These are phyloP conservation scores for Malus hybrid DNA, from an alignment of 331 rosid genomes.

Conservation along the genomic window DNA sequence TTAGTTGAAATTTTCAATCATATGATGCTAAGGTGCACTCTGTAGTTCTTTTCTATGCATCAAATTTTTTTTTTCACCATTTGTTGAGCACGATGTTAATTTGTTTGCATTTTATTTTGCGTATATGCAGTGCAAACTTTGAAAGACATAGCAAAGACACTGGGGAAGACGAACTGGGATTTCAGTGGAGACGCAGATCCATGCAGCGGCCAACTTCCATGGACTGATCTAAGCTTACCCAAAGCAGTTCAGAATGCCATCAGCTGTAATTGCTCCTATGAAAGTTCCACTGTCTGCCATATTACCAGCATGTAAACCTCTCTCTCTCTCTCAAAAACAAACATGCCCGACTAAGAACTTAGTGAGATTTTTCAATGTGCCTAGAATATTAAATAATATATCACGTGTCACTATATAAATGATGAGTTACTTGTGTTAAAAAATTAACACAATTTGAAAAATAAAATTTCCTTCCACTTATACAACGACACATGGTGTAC, in stretches of 20 bases:
- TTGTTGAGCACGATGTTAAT: no score
- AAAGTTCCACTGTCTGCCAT: conserved; percentile 30
- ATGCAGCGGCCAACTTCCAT: conserved; percentile 28
- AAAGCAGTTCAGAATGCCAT: conserved; percentile 12
- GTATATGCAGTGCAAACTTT: conserved; percentile 30
- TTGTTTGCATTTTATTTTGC: not conserved
- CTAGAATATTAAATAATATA: no score
- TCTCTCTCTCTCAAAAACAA: not conserved
- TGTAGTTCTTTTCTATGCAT: not conserved
- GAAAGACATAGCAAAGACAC: conserved; percentile 23
- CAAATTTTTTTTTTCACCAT: no score
- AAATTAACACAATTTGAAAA: no score
- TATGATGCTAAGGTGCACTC: no score
- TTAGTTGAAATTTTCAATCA: no score
- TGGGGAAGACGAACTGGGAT: conserved; percentile 54
- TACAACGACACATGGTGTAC: no score
- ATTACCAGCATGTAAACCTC: conserved; percentile 40
- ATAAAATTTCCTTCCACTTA: no score
- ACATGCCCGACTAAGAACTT: no score
- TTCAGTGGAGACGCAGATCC: conserved; percentile 55
- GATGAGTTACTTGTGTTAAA: no score
- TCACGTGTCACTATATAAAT: no score
- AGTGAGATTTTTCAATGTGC: no score
- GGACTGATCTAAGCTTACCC: conserved; percentile 4
- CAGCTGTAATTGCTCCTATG: conserved; percentile 29